These are phyloP conservation scores for Debaryomycetaceae sp. DNA, from an alignment of 1,139 yeast genomes.

Conservation along the genomic window DNA sequence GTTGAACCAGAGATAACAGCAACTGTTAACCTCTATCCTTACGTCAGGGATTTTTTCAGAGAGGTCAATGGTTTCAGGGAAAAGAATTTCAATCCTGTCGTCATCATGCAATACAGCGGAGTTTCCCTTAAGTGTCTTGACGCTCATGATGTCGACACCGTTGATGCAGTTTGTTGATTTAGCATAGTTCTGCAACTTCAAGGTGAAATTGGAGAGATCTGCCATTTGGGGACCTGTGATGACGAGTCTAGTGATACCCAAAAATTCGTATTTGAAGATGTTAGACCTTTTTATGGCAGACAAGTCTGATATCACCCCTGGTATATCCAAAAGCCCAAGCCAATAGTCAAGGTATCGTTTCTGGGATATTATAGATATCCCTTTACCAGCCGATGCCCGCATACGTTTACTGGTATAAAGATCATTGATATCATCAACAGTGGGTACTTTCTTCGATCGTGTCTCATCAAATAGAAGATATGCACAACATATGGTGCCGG, in stretches of 20 bases:
- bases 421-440: conserved; percentile 44
- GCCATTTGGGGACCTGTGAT: conserved; percentile 2
- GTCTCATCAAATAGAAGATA: conserved; percentile 52
- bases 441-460: conserved; percentile 9
- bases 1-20: conserved; percentile 31
- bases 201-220: conserved; percentile 3
- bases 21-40: conserved; percentile 11
- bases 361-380: conserved; percentile 74
- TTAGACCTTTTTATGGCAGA: not conserved
- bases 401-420: conserved; percentile 59
- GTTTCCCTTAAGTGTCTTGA: not conserved
- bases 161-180: conserved; percentile 1
- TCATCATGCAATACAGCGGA: conserved; percentile 1
- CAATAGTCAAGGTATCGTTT: conserved; percentile 63
- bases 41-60: conserved; percentile 6
- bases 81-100: conserved; percentile 2
- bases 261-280: not conserved
- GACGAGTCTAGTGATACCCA: conserved; percentile 4
- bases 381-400: conserved; percentile 54
- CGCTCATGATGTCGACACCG: conserved; percentile 4
- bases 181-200: conserved; percentile 6
- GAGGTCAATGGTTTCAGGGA: conserved; percentile 2
- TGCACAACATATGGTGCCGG: conserved; percentile 75
- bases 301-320: not conserved
- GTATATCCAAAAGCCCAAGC: conserved; percentile 24